A percentile compares a stretch with the other conserved stretches of the same genome.
Conservation (phyloP, 805 yeast species). For the Candida jianshihensis region DNA sequence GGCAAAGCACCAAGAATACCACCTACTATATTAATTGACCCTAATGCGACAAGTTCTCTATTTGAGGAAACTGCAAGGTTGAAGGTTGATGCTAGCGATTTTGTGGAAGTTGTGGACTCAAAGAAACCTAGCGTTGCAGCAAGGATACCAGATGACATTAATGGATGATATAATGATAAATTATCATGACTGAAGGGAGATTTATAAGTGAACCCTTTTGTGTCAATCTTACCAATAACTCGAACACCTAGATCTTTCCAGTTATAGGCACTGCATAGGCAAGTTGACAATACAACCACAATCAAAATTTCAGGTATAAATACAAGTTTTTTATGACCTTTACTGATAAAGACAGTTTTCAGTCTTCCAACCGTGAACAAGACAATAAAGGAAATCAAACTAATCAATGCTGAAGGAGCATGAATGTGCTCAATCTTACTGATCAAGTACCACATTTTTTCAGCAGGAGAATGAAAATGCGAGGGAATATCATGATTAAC, state of each 20-base stretch:
- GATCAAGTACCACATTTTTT: constrained; percentile 54
- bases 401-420: constrained; percentile 52
- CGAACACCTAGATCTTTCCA: constrained; percentile 54
- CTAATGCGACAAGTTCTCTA: constrained; percentile 86
- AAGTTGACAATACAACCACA: constrained; percentile 57
- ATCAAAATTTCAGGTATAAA: constrained; percentile 79
- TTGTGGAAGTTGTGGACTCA: constrained; percentile 89
- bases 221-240: constrained; percentile 61
- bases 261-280: constrained; percentile 43
- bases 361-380: constrained; percentile 39
- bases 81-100: constrained; percentile 70
- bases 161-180: constrained; percentile 41
- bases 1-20: constrained; percentile 61
- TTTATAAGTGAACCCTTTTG: constrained; percentile 41
- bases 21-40: constrained; percentile 59
- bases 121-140: constrained; percentile 86
- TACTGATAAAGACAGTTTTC: constrained; percentile 25
- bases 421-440: constrained; percentile 44
- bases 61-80: constrained; percentile 74
- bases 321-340: constrained; percentile 35
- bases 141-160: constrained; percentile 64
- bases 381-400: constrained; percentile 42
- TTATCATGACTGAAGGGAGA: constrained; percentile 50
- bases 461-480: constrained; percentile 65
- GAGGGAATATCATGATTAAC: constrained; percentile 37